Conservation (phyloP, 2,329 filamentous ascomycete species). For the Aureobasidium pullulans region DNA sequence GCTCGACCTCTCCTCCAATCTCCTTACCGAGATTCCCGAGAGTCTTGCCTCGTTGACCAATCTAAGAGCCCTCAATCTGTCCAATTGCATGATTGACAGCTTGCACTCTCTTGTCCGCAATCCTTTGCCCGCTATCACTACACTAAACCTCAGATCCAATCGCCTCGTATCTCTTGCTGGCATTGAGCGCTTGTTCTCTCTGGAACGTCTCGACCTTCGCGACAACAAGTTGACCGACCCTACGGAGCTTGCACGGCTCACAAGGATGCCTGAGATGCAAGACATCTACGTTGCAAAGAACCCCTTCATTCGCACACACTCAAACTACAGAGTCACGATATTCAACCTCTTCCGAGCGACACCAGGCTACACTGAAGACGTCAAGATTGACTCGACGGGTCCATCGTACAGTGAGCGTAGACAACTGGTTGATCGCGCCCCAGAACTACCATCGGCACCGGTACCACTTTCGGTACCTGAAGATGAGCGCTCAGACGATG, state of each 20-base stretch:
- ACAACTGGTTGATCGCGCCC: slow-evolving; percentile 71
- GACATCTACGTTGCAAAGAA: slow-evolving; percentile 93
- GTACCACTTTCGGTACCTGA: slow-evolving; percentile 52
- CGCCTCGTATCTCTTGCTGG: slow-evolving; percentile 80
- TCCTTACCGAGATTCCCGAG: slow-evolving; percentile 91
- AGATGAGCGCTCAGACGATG: slow-evolving; percentile 4
- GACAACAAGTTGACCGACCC: slow-evolving; percentile 91
- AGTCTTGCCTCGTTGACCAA: slow-evolving; percentile 78
- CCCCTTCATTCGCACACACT: slow-evolving; percentile 80
- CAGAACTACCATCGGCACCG: slow-evolving; percentile 67
- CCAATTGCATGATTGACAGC: slow-evolving; percentile 95
- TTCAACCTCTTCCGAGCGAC: slow-evolving; percentile 93
- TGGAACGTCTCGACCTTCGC: slow-evolving; percentile 83
- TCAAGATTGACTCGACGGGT: slow-evolving; percentile 76
- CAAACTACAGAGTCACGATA: slow-evolving; percentile 77
- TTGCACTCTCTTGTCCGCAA: slow-evolving; percentile 79
- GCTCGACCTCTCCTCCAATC: slow-evolving; percentile 83
- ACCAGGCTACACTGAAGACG: slow-evolving; percentile 83
- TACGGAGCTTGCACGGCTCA: slow-evolving; percentile 80
- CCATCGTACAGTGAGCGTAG: slow-evolving; percentile 82
- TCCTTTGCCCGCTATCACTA: slow-evolving; percentile 86
- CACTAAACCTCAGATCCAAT: slow-evolving; percentile 84
- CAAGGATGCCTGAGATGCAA: slow-evolving; percentile 80
- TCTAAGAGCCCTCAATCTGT: slow-evolving; percentile 86
- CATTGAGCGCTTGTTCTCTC: slow-evolving; percentile 76